These are phyloP conservation scores for Elongisporangium prolatum DNA, from an alignment of 352 stramenopile species.

Conservation along the genomic window DNA sequence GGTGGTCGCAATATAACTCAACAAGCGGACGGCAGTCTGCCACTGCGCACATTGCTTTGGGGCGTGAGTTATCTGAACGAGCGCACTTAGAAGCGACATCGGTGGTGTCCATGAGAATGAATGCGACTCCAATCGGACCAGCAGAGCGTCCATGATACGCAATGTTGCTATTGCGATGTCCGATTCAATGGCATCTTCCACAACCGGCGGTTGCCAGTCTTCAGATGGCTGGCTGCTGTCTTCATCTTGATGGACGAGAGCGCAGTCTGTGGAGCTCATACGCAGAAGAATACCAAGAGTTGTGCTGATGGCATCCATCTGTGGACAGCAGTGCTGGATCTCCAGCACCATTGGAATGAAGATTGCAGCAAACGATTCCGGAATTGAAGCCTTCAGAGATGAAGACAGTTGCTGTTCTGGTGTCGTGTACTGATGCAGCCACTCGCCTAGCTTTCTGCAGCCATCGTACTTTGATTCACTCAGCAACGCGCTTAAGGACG, in stretches of 20 bases:
- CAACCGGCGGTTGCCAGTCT: too few species aligned
- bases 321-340: neutral
- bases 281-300: neutral
- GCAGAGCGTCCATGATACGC: neutral
- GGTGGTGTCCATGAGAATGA: neutral
- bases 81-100: neutral
- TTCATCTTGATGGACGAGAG: neutral
- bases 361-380: neutral
- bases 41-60: neutral
- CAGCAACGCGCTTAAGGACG: neutral
- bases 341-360: neutral
- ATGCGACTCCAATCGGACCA: neutral
- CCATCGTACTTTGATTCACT: neutral
- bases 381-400: neutral
- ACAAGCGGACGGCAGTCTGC: neutral
- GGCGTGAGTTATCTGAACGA: neutral
- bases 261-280: neutral
- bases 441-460: neutral
- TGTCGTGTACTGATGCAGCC: neutral
- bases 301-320: neutral
- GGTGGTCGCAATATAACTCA: neutral
- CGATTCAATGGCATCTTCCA: neutral
- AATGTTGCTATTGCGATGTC: neutral
- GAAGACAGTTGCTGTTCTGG: neutral
- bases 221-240: neutral